Evolutionary conservation across 305 asterid species (phyloP).

Genomic region (Andrographis paniculata): DNA sequence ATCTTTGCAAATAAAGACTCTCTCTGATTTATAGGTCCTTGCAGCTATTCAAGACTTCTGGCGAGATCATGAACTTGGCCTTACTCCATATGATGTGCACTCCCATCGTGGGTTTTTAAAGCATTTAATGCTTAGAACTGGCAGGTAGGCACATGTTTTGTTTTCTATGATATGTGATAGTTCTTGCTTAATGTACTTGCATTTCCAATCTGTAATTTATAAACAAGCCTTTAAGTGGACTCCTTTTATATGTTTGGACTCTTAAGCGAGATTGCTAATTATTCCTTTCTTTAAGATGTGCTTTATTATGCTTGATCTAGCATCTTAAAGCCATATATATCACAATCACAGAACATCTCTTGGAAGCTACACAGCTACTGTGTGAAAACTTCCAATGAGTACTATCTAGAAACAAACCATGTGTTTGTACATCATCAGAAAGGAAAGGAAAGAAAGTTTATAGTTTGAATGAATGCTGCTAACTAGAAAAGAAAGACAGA

Average conservation of each 20-base stretch:
- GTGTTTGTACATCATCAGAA: too few species aligned
- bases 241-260: not conserved
- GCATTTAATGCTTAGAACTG: constrained; percentile 90
- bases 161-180: constrained; percentile 2
- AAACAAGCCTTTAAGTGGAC: not conserved
- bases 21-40: constrained; percentile 82
- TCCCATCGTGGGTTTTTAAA: constrained; percentile 84
- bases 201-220: not conserved
- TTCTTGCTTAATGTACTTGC: too few species aligned
- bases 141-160: constrained; percentile 50
- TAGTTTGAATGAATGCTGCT: too few species aligned
- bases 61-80: constrained; percentile 61
- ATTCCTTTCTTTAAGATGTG: not conserved
- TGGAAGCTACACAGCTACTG: too few species aligned
- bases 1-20: constrained; percentile 22
- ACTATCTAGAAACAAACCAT: too few species aligned
- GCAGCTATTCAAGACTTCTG: constrained; percentile 82
- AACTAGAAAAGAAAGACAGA: too few species aligned
- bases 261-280: not conserved
- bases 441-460: too few species aligned
- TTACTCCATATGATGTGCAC: constrained; percentile 75
- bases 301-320: too few species aligned
- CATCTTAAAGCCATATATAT: too few species aligned
- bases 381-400: too few species aligned
- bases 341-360: too few species aligned